Conservation (phyloP, 768 basidiomycete genomes). For the Piloderma croceum region DNA sequence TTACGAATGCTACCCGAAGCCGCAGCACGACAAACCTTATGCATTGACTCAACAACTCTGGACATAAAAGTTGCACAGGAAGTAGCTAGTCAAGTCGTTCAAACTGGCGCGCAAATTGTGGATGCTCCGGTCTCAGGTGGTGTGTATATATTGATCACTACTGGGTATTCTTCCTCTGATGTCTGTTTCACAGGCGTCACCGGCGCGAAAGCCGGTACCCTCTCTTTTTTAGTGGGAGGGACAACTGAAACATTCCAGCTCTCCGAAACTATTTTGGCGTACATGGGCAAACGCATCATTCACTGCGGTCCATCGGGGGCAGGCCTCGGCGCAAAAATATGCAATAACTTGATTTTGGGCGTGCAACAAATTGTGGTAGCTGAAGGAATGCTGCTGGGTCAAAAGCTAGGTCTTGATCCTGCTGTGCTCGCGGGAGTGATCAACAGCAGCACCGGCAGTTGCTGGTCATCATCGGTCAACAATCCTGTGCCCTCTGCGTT, state of each 20-base stretch:
- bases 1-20: slow-evolving; percentile 40
- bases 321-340: slow-evolving; percentile 85
- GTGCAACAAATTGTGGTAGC: slow-evolving; percentile 79
- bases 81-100: slow-evolving; percentile 50
- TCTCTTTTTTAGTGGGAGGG: slow-evolving; percentile 92
- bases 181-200: slow-evolving; percentile 52
- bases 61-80: slow-evolving; percentile 70
- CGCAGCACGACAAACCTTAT: slow-evolving; percentile 46
- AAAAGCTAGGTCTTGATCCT: slow-evolving; percentile 74
- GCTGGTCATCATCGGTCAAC: slow-evolving; percentile 82
- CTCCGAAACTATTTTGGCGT: slow-evolving; percentile 53
- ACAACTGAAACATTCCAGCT: slow-evolving; percentile 48
- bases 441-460: slow-evolving; percentile 78
- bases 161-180: slow-evolving; percentile 2
- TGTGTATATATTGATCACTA: slow-evolving; percentile 28
- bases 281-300: slow-evolving; percentile 80
- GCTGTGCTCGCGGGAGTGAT: slow-evolving; percentile 75
- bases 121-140: slow-evolving; percentile 96
- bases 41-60: slow-evolving; percentile 89
- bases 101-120: slow-evolving; percentile 66
- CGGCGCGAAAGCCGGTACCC: slow-evolving; percentile 81
- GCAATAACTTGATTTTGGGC: slow-evolving; percentile 78
- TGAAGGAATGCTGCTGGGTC: slow-evolving; percentile 89
- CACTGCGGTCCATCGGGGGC: slow-evolving; percentile 80
- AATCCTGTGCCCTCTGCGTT: slow-evolving; percentile 80